phyloP scores from a whole-genome alignment of 176 grass and related monocot genomes.

The Avena atlantica region DNA sequence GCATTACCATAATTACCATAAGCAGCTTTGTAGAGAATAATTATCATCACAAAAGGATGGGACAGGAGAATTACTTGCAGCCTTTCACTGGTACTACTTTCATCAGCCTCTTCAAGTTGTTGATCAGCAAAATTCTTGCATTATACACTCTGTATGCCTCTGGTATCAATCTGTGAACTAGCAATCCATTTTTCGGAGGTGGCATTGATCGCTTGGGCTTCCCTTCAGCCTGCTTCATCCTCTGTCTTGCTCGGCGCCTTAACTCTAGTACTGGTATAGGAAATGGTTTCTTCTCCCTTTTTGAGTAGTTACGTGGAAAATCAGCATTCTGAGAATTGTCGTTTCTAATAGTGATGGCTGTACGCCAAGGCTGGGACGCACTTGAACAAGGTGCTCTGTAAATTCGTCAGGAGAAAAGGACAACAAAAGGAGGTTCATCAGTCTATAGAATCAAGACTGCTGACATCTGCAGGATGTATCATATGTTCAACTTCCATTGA shows the following conservation, averaged over 20 bases:
- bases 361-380: conserved; percentile 29
- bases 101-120: conserved; percentile 81
- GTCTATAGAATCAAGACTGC: not conserved
- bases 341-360: conserved; percentile 47
- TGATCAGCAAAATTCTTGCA: conserved; percentile 86
- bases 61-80: conserved; percentile 79
- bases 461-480: not conserved
- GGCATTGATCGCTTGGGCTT: conserved; percentile 60
- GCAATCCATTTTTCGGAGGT: conserved; percentile 89
- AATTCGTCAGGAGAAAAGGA: not conserved
- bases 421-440: not conserved
- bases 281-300: conserved; percentile 95
- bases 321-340: conserved; percentile 82
- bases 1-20: not conserved
- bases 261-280: conserved; percentile 86
- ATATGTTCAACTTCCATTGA: not conserved
- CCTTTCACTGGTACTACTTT: conserved; percentile 82
- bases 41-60: conserved; percentile 18
- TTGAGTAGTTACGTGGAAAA: conserved; percentile 78
- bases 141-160: conserved; percentile 88
- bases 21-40: not conserved
- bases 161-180: conserved; percentile 82
- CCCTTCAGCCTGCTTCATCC: conserved; percentile 72
- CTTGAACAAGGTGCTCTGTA: conserved; percentile 51
- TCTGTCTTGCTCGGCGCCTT: conserved; percentile 78